Conservation (phyloP, 345 rosid genomes). For the Adansonia digitata region DNA sequence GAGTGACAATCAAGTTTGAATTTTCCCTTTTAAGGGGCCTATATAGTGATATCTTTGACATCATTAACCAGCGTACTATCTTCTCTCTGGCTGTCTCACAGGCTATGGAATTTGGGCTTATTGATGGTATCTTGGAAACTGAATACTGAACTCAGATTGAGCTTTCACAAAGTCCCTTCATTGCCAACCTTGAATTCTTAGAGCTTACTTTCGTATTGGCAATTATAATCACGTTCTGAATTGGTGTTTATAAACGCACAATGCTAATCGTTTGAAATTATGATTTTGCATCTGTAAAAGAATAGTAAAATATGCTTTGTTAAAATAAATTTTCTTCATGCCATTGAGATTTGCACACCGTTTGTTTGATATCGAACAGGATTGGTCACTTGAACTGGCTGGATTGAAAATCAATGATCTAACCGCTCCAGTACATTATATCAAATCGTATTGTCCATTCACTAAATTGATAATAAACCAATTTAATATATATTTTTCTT, state of each 20-base stretch:
- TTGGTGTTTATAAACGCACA: not conserved
- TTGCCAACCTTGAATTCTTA: not conserved
- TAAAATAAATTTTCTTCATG: not conserved
- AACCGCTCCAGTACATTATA: too few relatives aligned
- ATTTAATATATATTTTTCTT: too few relatives aligned
- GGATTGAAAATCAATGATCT: too few relatives aligned
- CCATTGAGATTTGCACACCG: not conserved
- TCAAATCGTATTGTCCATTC: too few relatives aligned
- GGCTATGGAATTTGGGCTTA: constrained; percentile 82
- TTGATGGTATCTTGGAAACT: constrained; percentile 74
- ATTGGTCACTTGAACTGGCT: too few relatives aligned
- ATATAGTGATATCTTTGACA: too few relatives aligned
- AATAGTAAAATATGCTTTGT: not conserved
- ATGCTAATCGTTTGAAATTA: not conserved
- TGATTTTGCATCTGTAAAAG: not conserved
- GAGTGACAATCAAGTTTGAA: not conserved
- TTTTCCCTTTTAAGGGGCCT: not conserved
- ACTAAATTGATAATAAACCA: too few relatives aligned
- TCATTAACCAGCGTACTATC: too few relatives aligned
- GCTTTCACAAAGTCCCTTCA: not conserved
- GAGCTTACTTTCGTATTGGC: not conserved
- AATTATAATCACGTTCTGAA: not conserved
- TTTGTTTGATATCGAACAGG: too few relatives aligned
- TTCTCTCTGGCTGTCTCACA: constrained; percentile 23
- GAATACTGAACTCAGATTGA: constrained; percentile 36